Evolutionary conservation across 192 early-diverging fungal genomes (phyloP).

Genomic region (Entophlyctis helioformis): DNA sequence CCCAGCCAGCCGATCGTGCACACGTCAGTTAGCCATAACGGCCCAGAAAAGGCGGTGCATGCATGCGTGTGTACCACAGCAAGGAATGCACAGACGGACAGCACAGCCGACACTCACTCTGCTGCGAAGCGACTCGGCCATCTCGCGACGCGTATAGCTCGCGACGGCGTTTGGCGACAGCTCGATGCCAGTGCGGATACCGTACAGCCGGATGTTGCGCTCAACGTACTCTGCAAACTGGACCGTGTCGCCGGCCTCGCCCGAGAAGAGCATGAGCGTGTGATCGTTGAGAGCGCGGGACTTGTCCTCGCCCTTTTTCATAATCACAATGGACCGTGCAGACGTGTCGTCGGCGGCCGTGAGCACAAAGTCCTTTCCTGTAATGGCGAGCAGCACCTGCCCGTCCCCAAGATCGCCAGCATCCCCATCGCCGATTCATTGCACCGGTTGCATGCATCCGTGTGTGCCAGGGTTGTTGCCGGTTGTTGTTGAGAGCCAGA

Average conservation of each 20-base stretch:
- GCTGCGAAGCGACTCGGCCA: slow-evolving; percentile 76
- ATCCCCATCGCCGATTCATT: no score
- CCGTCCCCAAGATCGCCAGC: no score
- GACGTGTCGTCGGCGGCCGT: slow-evolving; percentile 68
- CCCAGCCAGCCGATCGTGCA: no score
- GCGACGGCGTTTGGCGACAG: slow-evolving; percentile 68
- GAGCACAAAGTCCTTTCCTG: slow-evolving; percentile 86
- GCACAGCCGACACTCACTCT: slow-evolving; percentile 18
- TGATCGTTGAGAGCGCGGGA: slow-evolving; percentile 69
- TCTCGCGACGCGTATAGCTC: slow-evolving; percentile 69
- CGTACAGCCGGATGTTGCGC: slow-evolving; percentile 80
- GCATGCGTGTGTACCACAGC: neutral
- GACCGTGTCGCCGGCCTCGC: slow-evolving; percentile 84
- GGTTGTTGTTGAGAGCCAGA: no score
- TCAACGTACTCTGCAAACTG: slow-evolving; percentile 96
- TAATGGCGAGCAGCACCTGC: slow-evolving; percentile 70
- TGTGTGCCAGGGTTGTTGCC: no score
- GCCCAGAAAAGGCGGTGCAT: no score
- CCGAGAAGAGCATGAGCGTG: slow-evolving; percentile 72
- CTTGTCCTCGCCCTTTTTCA: slow-evolving; percentile 92
- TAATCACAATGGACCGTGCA: slow-evolving; percentile 73
- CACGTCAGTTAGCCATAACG: no score
- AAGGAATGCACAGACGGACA: neutral
- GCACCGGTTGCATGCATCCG: no score
- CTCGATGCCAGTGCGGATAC: slow-evolving; percentile 76